These are phyloP conservation scores for Monosporozyma unispora DNA, from an alignment of 805 yeast species.

Conservation along the genomic window DNA sequence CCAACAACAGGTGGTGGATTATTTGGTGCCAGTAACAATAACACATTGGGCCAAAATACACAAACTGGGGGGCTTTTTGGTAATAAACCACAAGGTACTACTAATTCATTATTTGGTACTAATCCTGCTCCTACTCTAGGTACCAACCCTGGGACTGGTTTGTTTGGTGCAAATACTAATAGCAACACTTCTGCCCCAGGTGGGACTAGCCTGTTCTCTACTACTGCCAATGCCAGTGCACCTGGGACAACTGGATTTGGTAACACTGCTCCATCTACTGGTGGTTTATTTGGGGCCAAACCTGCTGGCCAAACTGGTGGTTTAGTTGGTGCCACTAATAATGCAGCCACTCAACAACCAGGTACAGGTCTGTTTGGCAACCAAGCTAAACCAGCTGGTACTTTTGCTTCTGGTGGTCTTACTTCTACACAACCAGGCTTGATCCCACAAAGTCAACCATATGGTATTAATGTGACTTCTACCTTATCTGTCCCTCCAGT, in stretches of 20 bases:
- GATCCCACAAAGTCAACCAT: conserved; percentile 8
- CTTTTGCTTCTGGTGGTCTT: conserved; percentile 34
- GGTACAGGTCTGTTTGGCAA: conserved; percentile 33
- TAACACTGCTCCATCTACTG: conserved; percentile 1
- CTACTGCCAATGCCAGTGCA: conserved; percentile 1
- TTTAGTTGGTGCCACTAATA: conserved; percentile 8
- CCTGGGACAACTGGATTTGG: conserved; percentile 33
- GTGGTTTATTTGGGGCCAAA: conserved; percentile 15
- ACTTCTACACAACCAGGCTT: conserved; percentile 28
- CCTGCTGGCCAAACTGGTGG: conserved; percentile 3
- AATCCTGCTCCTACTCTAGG: conserved; percentile 3
- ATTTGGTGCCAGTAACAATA: conserved; percentile 13
- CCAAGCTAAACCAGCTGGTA: conserved; percentile 10
- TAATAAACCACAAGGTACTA: conserved; percentile 1
- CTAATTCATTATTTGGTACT: conserved; percentile 15
- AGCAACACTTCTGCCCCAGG: conserved; percentile 1
- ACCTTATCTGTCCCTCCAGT: conserved; percentile 27
- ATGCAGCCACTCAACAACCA: not conserved
- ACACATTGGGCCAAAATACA: conserved; percentile 10
- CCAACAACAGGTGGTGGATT: conserved; percentile 14
- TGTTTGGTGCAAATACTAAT: conserved; percentile 12
- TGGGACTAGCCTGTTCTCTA: conserved; percentile 5
- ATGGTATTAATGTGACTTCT: not conserved
- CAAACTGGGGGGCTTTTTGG: conserved; percentile 11
- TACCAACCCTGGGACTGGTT: conserved; percentile 9